Conservation (phyloP, 768 basidiomycete genomes). For the Pleurotus platypus region DNA sequence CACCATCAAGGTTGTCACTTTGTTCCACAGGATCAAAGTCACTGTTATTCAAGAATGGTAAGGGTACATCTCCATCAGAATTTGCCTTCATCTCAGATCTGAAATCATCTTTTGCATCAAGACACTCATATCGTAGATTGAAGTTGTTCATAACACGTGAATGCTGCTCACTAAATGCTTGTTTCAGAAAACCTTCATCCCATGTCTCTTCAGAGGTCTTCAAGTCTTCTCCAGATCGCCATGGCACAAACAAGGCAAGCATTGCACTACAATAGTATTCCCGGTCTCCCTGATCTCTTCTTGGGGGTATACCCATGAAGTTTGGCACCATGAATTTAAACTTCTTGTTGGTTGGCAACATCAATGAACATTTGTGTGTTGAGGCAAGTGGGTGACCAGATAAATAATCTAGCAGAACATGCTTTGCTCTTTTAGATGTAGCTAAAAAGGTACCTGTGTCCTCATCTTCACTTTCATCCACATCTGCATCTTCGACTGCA, state of each 20-base stretch:
- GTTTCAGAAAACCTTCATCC: conserved; percentile 16
- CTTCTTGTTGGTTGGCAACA: too few species aligned
- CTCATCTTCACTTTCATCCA: too few species aligned
- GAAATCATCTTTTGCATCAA: conserved; percentile 15
- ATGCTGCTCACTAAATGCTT: conserved; percentile 10
- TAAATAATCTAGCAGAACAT: too few species aligned
- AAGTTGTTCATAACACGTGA: conserved; percentile 16
- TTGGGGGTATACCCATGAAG: conserved; percentile 26
- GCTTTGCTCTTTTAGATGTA: too few species aligned
- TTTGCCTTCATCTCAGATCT: conserved; percentile 9
- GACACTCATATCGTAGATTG: too few species aligned
- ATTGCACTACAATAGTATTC: conserved; percentile 30
- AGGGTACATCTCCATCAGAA: neutral
- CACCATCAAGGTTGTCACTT: too few species aligned
- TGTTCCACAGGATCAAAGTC: too few species aligned
- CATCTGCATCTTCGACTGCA: too few species aligned
- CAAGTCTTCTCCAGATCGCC: conserved; percentile 24
- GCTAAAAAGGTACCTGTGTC: too few species aligned
- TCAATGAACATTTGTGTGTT: too few species aligned
- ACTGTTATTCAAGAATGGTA: neutral
- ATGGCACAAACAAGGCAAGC: conserved; percentile 29
- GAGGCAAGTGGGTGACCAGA: too few species aligned
- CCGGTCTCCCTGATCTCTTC: conserved; percentile 7
- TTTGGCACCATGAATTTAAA: conserved; percentile 15
- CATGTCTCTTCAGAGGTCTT: conserved; percentile 15